Evolutionary conservation across 2,329 filamentous ascomycete genomes (phyloP).

Genomic region (Calonectria pteridis): DNA sequence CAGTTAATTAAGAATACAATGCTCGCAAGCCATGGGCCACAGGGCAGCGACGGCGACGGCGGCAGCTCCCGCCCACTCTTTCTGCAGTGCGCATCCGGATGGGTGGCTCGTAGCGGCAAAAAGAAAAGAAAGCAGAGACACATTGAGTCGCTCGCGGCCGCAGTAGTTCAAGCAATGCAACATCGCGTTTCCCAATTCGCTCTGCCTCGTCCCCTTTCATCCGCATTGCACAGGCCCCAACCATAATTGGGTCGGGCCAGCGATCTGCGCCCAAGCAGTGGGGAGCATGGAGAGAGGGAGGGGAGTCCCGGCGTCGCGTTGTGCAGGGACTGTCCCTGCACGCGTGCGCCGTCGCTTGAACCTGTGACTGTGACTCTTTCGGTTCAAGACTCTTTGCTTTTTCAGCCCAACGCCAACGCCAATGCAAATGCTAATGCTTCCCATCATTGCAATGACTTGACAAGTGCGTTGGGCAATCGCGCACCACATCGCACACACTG

Average conservation of each 20-base stretch:
- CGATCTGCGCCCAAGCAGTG: conserved; percentile 19
- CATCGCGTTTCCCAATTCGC: conserved; percentile 11
- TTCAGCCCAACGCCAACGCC: conserved; percentile 2
- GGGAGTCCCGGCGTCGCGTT: background rate
- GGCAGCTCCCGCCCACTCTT: conserved; percentile 20
- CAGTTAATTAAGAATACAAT: background rate
- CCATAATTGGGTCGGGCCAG: conserved; percentile 1
- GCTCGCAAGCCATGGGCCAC: background rate
- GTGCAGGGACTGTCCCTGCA: conserved; percentile 30
- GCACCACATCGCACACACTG: too few species aligned
- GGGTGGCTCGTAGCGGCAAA: conserved; percentile 3
- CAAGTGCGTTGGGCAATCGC: background rate
- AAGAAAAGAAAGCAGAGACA: conserved; percentile 8
- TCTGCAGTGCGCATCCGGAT: background rate
- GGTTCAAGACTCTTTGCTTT: background rate
- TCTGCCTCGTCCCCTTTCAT: conserved; percentile 15
- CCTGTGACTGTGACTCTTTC: background rate
- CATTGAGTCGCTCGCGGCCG: background rate
- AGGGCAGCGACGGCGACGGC: background rate
- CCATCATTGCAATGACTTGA: background rate
- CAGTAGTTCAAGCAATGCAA: conserved; percentile 17
- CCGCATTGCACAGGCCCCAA: conserved; percentile 2
- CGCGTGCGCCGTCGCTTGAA: conserved; percentile 1
- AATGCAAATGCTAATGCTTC: background rate
- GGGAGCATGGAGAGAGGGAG: conserved; percentile 5